These are phyloP conservation scores for Bremia lactucae DNA, from an alignment of 352 stramenopile species.

Conservation along the genomic window DNA sequence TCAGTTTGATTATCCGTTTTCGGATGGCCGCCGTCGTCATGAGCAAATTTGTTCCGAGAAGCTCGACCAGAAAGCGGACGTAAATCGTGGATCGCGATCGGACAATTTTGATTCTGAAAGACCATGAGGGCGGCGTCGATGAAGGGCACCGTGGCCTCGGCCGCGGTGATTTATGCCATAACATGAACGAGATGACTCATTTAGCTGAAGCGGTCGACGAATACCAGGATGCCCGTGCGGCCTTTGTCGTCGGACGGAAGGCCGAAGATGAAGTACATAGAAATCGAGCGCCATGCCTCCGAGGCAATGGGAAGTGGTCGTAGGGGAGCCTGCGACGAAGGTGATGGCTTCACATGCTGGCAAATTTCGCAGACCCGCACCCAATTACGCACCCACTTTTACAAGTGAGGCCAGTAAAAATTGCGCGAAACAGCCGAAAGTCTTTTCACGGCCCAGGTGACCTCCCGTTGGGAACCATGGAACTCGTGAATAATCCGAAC, in stretches of 20 bases:
- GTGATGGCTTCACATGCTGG: neutral
- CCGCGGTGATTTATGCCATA: too few species aligned
- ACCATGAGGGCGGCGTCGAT: too few species aligned
- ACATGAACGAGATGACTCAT: too few species aligned
- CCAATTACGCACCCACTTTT: neutral
- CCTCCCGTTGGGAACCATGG: neutral
- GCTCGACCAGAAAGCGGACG: neutral
- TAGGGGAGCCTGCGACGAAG: neutral
- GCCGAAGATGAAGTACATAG: neutral
- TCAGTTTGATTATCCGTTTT: neutral
- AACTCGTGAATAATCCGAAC: too few species aligned
- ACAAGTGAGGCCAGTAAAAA: neutral
- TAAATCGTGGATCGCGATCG: neutral
- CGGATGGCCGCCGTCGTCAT: neutral
- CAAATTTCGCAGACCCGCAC: neutral
- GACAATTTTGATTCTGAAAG: too few species aligned
- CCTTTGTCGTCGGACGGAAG: neutral
- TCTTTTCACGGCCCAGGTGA: neutral
- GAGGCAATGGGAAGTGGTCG: neutral
- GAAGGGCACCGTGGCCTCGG: too few species aligned
- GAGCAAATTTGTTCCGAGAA: neutral
- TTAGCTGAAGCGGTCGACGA: too few species aligned
- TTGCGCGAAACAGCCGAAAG: neutral
- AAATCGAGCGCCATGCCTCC: neutral
- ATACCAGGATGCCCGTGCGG: too few species aligned